These are phyloP conservation scores for Calocybe cyanea DNA, from an alignment of 768 basidiomycete species.

Conservation along the genomic window DNA sequence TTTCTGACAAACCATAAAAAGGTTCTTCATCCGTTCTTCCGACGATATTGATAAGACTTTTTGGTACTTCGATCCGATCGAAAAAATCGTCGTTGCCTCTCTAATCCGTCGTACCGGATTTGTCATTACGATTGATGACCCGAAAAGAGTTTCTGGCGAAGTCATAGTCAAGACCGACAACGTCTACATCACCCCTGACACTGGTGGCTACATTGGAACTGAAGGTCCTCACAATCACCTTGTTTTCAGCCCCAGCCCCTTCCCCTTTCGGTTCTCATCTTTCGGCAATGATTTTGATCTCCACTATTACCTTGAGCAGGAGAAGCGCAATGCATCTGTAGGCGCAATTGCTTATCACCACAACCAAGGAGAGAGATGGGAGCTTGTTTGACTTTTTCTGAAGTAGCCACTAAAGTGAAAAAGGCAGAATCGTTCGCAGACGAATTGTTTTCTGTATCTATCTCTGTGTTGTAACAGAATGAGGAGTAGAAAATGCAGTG, in stretches of 20 bases:
- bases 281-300: slow-evolving; percentile 3
- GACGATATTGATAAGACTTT: background rate
- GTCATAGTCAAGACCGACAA: background rate
- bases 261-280: slow-evolving; percentile 3
- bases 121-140: background rate
- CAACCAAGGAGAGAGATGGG: background rate
- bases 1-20: background rate
- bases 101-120: background rate
- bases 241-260: background rate
- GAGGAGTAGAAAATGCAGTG: too few relatives aligned
- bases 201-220: background rate
- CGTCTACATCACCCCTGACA: background rate
- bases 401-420: too few relatives aligned
- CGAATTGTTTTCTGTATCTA: too few relatives aligned
- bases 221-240: background rate
- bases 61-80: background rate
- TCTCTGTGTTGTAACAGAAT: too few relatives aligned
- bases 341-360: background rate
- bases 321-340: too few relatives aligned
- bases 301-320: too few relatives aligned
- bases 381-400: background rate
- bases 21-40: background rate
- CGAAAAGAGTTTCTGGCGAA: background rate
- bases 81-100: background rate
- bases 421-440: too few relatives aligned